Percentiles rank a stretch among this genome's conserved stretches.
These are phyloP conservation scores for Hymenoscyphus linearis DNA, from an alignment of 2,329 filamentous ascomycete genomes.

Conservation along the genomic window DNA sequence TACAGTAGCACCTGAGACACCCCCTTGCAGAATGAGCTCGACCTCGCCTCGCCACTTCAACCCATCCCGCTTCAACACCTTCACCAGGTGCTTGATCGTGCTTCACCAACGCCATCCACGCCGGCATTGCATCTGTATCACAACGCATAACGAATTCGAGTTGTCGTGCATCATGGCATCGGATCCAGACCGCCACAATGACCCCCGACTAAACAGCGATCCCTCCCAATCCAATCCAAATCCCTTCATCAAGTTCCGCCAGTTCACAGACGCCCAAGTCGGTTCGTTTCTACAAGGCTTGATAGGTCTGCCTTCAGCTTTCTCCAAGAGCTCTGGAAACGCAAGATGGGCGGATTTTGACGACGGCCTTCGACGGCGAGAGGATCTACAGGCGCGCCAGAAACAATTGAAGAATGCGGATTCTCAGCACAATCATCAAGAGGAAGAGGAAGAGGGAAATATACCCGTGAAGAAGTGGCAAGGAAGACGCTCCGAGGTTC, in stretches of 20 bases:
- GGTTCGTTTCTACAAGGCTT: slow-evolving; percentile 30
- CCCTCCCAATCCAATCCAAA: slow-evolving; percentile 21
- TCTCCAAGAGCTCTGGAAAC: slow-evolving; percentile 20
- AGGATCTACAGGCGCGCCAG: slow-evolving; percentile 23
- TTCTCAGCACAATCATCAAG: slow-evolving; percentile 1
- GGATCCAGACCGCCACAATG: slow-evolving; percentile 18
- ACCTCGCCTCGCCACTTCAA: background rate
- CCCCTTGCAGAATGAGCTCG: background rate
- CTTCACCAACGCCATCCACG: background rate
- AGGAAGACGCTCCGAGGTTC: background rate
- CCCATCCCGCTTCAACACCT: too few species aligned
- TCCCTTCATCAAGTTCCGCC: slow-evolving; percentile 30
- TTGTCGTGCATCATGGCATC: slow-evolving; percentile 18
- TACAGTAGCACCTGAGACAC: background rate
- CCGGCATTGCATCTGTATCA: background rate
- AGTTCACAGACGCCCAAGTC: slow-evolving; percentile 29
- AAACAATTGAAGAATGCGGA: slow-evolving; percentile 22
- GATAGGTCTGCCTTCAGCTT: slow-evolving; percentile 30
- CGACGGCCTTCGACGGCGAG: slow-evolving; percentile 23
- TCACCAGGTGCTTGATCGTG: too few species aligned
- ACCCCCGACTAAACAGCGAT: slow-evolving; percentile 9
- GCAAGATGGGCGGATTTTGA: slow-evolving; percentile 27
- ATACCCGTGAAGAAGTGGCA: slow-evolving; percentile 13
- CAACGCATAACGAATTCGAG: background rate
- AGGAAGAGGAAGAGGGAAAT: slow-evolving; percentile 10